Evolutionary conservation across 306 rosid genomes (phyloP).

Genomic region (Macrotyloma uniflorum): DNA sequence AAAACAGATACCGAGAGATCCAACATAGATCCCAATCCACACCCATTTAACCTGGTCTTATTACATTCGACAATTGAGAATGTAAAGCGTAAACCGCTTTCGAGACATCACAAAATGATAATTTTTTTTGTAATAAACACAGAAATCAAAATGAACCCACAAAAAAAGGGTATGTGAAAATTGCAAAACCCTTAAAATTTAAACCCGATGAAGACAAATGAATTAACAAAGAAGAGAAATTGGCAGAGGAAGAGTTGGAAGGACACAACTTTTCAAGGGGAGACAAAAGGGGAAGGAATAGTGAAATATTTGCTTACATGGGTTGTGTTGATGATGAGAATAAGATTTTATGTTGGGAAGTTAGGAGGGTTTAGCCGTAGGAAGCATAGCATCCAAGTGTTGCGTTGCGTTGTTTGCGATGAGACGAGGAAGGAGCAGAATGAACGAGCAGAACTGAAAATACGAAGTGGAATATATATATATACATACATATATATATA

Average conservation of each 20-base stretch:
- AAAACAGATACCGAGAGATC: constrained; percentile 69
- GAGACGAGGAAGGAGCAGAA: not conserved
- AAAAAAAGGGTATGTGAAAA: constrained; percentile 1
- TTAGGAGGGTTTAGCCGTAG: constrained; percentile 2
- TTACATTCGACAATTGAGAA: constrained; percentile 38
- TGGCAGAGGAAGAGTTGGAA: not conserved
- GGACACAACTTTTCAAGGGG: not conserved
- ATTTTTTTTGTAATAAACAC: not conserved
- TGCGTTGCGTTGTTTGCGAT: not conserved
- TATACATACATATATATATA: no score
- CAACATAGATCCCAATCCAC: constrained; percentile 89
- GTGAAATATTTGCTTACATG: constrained; percentile 63
- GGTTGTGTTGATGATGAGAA: constrained; percentile 29
- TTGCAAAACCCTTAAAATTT: constrained; percentile 34
- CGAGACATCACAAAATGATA: not conserved
- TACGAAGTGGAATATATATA: constrained; percentile 3
- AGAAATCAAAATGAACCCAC: constrained; percentile 31
- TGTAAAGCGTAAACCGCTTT: constrained; percentile 29
- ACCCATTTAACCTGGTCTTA: constrained; percentile 72
- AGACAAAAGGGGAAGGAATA: not conserved
- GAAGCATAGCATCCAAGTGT: constrained; percentile 13
- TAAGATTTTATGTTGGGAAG: not conserved
- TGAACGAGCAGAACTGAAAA: constrained; percentile 28
- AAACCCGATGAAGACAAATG: constrained; percentile 27
- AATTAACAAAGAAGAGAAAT: constrained; percentile 30